A percentile compares a stretch with the other conserved stretches of the same genome.
Evolutionary conservation across 1,284 basidiomycete genomes (phyloP).

Genomic region (Macrocybe sp.): DNA sequence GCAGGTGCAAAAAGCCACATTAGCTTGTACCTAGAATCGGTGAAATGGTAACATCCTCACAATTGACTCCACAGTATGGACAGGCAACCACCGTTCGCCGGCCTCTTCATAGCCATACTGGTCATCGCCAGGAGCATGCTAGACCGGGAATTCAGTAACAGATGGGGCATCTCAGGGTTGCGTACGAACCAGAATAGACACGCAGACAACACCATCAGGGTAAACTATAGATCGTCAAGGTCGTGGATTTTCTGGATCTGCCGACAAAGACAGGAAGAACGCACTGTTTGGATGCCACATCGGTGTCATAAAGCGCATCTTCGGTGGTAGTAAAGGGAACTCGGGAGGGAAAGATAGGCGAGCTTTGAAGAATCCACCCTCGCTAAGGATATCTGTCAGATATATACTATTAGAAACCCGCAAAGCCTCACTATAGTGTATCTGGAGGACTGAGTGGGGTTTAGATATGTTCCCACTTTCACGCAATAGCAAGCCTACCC

Average conservation of each 20-base stretch:
- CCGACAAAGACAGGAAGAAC: conserved; percentile 19
- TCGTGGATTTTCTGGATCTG: conserved; percentile 1
- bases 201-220: conserved; percentile 85
- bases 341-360: conserved; percentile 84
- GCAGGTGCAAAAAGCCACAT: conserved; percentile 3
- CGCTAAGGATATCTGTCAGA: conserved; percentile 39
- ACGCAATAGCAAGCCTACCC: conserved; percentile 53
- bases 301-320: conserved; percentile 91
- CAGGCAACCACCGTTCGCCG: conserved; percentile 95
- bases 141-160: not conserved
- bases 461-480: conserved; percentile 17
- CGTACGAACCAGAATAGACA: conserved; percentile 84
- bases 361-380: conserved; percentile 92
- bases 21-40: conserved; percentile 5
- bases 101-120: conserved; percentile 99
- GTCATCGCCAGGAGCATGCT: conserved; percentile 97
- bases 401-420: not conserved
- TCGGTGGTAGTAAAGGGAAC: conserved; percentile 90
- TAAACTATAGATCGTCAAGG: conserved; percentile 60
- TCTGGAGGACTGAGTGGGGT: conserved; percentile 65
- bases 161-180: not conserved
- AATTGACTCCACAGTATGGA: conserved; percentile 96
- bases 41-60: conserved; percentile 47
- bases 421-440: conserved; percentile 72
- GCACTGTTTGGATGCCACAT: conserved; percentile 99